Evolutionary conservation across 495 filamentous ascomycete genomes (phyloP), one percentile per base, ranked within the genome.

Genomic region (Trichocladium uniseriatum): DNA sequence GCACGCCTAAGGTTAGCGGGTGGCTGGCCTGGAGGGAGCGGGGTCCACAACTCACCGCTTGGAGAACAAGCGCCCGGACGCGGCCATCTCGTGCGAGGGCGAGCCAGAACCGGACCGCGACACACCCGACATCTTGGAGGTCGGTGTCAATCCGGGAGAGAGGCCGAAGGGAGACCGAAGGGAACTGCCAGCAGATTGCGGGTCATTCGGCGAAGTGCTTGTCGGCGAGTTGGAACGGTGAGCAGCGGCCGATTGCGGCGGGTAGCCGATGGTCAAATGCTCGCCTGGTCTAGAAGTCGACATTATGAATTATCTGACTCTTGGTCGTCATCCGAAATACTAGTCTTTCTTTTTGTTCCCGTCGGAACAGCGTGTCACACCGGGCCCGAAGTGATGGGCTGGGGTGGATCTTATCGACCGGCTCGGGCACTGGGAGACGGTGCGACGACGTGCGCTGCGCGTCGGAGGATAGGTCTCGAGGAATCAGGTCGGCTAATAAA

Each of bases 91-190:
- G 70, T 95, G 90, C 66, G 91, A 95, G 58, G 92, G 92, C 76
- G 92, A 98, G 68, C 90, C 92, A 76, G 89, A 82, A 74, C 90
- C 90, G 55, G 90, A 79, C 68, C 94, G 82, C 59, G 83, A 74
- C 63, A 71, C 80, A 56, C 82, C 82, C 50, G 87, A 79, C 64
- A 87, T 83, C 57, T 80, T 82, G 53, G 78, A 73, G 57, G 81
- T 69, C 47, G 78, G 71, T 52, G 72, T 81, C 55, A 87, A 69
- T 40, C 77, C 75, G 51, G 77, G 79, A 32, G 80, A 75, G 48
- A 81, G 70, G 34, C 83, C 82, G 58, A 94, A 88, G 13, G 89
- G 83, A 45, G 87, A 84, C 65, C 88, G 80, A 42, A 83, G 66
- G 38, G 80, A 69, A 61, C 72, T 75, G 61, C 79, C 76, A 44